These are phyloP conservation scores for Stentor roeselii DNA, from an alignment of 73 alveolate species.

Conservation along the genomic window DNA sequence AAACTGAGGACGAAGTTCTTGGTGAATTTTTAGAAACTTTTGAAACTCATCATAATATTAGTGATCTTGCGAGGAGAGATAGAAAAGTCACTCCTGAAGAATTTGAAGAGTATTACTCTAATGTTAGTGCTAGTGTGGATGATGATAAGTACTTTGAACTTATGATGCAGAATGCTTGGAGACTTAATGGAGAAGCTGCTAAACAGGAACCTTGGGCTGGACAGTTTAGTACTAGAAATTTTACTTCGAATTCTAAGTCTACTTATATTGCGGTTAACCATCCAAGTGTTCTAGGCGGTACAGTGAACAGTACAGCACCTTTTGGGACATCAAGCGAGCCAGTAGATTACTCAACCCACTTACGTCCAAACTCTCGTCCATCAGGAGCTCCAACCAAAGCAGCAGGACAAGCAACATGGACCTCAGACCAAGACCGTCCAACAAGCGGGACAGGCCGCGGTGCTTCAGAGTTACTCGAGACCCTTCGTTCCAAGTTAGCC, in stretches of 20 bases:
- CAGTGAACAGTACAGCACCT: slow-evolving; percentile 56
- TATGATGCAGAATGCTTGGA: not conserved
- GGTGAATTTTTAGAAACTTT: slow-evolving; percentile 48
- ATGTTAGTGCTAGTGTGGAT: not conserved
- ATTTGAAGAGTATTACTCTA: not conserved
- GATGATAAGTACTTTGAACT: slow-evolving; percentile 4
- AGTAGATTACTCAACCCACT: slow-evolving; percentile 47
- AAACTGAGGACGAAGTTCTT: slow-evolving; percentile 51
- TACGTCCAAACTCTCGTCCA: slow-evolving; percentile 6
- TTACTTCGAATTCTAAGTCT: too few species aligned
- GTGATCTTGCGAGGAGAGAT: slow-evolving; percentile 15
- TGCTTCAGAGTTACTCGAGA: too few species aligned
- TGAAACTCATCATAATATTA: slow-evolving; percentile 51
- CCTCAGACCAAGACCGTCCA: too few species aligned
- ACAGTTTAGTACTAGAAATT: not conserved
- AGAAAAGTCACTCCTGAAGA: not conserved
- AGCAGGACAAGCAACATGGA: too few species aligned
- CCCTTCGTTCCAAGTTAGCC: slow-evolving; percentile 63
- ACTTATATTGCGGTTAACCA: not conserved
- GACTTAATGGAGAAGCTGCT: too few species aligned
- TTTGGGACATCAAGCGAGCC: slow-evolving; percentile 71
- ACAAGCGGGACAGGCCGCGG: too few species aligned
- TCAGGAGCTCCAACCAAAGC: too few species aligned
- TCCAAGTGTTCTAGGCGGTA: not conserved
- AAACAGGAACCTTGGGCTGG: too few species aligned